A percentile compares a stretch with the other conserved stretches of the same genome.
phyloP scores from a whole-genome alignment of 352 stramenopile species.

The Globisporangium iwayamae region DNA sequence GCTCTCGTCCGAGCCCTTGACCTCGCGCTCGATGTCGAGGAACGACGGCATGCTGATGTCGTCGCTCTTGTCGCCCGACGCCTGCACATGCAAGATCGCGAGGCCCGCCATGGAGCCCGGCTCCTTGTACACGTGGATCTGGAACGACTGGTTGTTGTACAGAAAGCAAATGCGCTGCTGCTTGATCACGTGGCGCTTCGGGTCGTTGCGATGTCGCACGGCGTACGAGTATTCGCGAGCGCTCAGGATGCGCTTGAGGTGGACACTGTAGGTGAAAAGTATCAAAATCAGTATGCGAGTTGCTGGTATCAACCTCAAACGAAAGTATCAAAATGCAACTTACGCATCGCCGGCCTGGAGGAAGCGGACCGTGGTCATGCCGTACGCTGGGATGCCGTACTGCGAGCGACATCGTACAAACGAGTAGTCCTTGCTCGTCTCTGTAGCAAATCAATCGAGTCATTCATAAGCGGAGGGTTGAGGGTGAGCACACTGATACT shows the following conservation, averaged over 20 bases:
- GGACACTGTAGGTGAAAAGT: constrained; percentile 35
- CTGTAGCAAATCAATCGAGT: constrained; percentile 17
- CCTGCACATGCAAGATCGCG: constrained; percentile 74
- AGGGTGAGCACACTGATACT: neutral
- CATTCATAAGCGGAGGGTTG: neutral
- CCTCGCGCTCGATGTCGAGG: constrained; percentile 65
- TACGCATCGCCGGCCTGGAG: constrained; percentile 75
- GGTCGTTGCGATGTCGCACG: constrained; percentile 70
- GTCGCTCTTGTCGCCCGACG: constrained; percentile 52
- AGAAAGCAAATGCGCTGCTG: constrained; percentile 86
- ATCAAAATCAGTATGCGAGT: neutral
- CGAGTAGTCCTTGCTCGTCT: constrained; percentile 81
- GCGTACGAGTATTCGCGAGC: constrained; percentile 83
- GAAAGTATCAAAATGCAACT: constrained; percentile 18
- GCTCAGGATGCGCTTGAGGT: constrained; percentile 81
- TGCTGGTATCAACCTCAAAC: neutral
- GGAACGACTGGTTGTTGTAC: constrained; percentile 85
- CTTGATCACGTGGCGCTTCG: constrained; percentile 75
- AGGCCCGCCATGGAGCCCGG: constrained; percentile 54
- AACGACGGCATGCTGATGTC: constrained; percentile 69
- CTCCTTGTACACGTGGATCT: constrained; percentile 87
- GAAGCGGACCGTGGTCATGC: constrained; percentile 85
- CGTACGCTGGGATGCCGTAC: constrained; percentile 79
- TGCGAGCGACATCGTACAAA: constrained; percentile 84
- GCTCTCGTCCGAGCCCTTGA: constrained; percentile 48